Evolutionary conservation across 2,329 filamentous ascomycete genomes (phyloP).

Genomic region (Fusarium humuli): DNA sequence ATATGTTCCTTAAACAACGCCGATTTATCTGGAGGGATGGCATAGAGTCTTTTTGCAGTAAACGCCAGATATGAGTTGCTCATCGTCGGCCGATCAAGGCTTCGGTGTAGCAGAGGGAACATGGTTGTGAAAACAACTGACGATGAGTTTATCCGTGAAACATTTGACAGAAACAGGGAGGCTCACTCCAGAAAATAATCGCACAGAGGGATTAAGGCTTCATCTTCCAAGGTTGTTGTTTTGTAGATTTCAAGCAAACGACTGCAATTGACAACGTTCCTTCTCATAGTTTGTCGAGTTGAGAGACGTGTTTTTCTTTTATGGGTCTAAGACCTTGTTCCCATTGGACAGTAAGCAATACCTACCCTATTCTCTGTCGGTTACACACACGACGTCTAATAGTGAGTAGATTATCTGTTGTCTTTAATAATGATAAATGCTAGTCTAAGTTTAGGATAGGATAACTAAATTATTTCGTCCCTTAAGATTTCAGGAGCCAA

Average conservation of each 20-base stretch:
- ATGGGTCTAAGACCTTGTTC: neutral
- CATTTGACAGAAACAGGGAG: neutral
- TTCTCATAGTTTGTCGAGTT: neutral
- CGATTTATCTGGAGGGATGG: neutral
- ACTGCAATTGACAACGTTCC: neutral
- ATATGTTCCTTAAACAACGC: neutral
- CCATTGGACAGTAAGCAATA: neutral
- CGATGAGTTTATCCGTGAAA: neutral
- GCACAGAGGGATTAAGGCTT: neutral
- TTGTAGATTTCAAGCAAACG: neutral
- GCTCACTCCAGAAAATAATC: too few species aligned
- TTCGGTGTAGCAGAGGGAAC: neutral
- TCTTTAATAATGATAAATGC: too few species aligned
- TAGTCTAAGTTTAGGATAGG: too few species aligned
- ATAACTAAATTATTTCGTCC: too few species aligned
- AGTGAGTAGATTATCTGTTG: too few species aligned
- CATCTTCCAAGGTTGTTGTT: neutral
- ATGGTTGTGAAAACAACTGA: neutral
- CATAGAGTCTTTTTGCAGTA: neutral
- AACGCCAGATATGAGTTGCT: too few species aligned
- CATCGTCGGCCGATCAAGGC: neutral
- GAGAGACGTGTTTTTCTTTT: neutral
- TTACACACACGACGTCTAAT: too few species aligned
- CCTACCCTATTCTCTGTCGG: neutral
- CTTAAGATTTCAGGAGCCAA: too few species aligned